phyloP scores from a whole-genome alignment of 139 green algal genomes.

The Yamagishiella unicocca region DNA sequence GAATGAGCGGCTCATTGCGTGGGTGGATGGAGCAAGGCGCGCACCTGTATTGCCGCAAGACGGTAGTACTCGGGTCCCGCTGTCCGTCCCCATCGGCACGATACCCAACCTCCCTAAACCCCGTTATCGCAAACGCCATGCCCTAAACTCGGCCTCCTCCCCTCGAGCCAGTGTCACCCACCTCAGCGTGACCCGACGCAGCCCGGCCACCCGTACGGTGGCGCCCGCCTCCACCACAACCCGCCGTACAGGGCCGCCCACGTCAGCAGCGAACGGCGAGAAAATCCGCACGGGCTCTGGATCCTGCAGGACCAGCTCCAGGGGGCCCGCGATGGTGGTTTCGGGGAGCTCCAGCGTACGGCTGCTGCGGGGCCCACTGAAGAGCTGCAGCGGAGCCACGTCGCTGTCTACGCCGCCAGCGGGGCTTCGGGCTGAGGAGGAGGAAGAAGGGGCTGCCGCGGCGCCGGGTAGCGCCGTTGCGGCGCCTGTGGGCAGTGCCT shows the following conservation, averaged over 20 bases:
- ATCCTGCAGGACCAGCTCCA: conserved; percentile 50
- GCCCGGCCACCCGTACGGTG: conserved; percentile 33
- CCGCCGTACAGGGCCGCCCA: conserved; percentile 46
- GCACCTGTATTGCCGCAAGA: no score
- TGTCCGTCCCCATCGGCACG: no score
- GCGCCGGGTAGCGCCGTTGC: neutral
- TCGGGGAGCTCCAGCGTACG: neutral
- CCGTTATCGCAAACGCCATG: no score
- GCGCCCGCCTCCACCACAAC: conserved; percentile 43
- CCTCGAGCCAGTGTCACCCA: neutral
- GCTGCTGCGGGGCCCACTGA: neutral
- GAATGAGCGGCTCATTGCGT: no score
- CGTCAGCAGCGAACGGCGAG: conserved; percentile 52
- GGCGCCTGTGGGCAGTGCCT: neutral
- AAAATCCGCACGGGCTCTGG: conserved; percentile 23
- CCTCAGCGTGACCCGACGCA: conserved; percentile 43
- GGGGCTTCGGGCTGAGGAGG: neutral
- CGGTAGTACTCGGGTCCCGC: no score
- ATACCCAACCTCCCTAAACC: no score
- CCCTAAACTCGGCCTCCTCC: no score
- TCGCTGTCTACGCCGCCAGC: neutral
- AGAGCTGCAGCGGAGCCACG: conserved; percentile 13
- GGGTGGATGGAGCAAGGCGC: no score
- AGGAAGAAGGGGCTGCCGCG: neutral
- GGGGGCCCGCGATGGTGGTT: neutral